Percentiles rank a stretch among this genome's conserved stretches.
Evolutionary conservation across 2,329 filamentous ascomycete species (phyloP).

Genomic region (Dothistroma pini): DNA sequence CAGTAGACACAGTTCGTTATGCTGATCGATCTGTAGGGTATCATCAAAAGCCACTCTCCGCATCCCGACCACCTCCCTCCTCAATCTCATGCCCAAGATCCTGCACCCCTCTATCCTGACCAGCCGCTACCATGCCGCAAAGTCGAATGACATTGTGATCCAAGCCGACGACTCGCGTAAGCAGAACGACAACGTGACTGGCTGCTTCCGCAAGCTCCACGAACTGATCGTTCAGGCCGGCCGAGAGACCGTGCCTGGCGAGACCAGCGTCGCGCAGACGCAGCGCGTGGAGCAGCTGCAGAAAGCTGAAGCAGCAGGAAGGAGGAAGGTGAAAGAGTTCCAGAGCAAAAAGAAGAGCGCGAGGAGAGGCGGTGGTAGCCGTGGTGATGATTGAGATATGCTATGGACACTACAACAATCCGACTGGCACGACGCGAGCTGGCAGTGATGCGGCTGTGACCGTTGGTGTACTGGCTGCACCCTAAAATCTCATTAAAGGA

Average conservation of each 20-base stretch:
- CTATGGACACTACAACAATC: too few relatives aligned
- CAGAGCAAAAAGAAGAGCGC: conserved; percentile 60
- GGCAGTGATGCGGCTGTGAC: neutral
- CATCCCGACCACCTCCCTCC: conserved; percentile 50
- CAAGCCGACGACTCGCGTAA: conserved; percentile 62
- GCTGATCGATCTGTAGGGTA: conserved; percentile 44
- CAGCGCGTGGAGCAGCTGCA: conserved; percentile 55
- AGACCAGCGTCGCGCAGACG: conserved; percentile 55
- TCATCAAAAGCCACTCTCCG: conserved; percentile 65
- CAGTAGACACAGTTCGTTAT: neutral
- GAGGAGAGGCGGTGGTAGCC: conserved; percentile 40
- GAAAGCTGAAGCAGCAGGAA: conserved; percentile 55
- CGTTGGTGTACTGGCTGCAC: neutral
- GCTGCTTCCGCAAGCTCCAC: conserved; percentile 57
- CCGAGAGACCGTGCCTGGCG: conserved; percentile 53
- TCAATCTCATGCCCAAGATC: conserved; percentile 52
- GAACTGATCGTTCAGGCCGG: conserved; percentile 53
- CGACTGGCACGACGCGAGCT: neutral
- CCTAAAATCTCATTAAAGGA: too few relatives aligned
- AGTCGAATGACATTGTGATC: conserved; percentile 55
- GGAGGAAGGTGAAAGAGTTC: conserved; percentile 57
- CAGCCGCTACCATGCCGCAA: conserved; percentile 55
- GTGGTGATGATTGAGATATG: conserved; percentile 31
- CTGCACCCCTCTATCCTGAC: conserved; percentile 51
- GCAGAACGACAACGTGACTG: conserved; percentile 57